phyloP scores from a whole-genome alignment of 768 basidiomycete genomes.

The Xerocomus brunneocitrinus region DNA sequence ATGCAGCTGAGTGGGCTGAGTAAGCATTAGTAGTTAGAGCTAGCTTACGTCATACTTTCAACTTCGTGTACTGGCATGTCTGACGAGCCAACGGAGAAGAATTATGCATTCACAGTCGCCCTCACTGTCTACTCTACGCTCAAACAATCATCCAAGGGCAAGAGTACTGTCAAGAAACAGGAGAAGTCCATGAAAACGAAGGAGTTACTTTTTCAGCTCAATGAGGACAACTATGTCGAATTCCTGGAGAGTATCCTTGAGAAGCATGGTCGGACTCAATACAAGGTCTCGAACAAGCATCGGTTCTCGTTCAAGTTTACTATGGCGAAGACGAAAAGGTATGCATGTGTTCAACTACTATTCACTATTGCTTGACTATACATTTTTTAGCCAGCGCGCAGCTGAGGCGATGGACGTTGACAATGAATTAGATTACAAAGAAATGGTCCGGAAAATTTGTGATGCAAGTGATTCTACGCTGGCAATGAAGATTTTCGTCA shows the following conservation, averaged over 20 bases:
- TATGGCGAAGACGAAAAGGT: background rate
- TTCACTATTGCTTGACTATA: too few relatives aligned
- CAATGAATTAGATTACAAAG: background rate
- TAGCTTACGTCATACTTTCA: too few relatives aligned
- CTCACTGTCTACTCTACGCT: background rate
- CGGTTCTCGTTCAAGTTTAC: background rate
- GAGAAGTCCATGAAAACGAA: background rate
- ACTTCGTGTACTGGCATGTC: background rate
- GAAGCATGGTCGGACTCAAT: constrained; percentile 1
- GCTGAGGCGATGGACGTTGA: background rate
- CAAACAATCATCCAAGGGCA: background rate
- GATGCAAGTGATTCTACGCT: background rate
- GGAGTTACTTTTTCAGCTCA: background rate
- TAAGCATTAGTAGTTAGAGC: background rate
- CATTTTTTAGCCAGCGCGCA: background rate
- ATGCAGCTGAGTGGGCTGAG: background rate
- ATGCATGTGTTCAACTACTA: background rate
- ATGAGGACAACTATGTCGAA: constrained; percentile 22
- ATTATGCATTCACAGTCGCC: constrained; percentile 8
- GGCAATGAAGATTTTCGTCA: background rate
- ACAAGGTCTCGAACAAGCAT: background rate
- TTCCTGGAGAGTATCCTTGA: constrained; percentile 5
- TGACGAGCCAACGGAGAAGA: constrained; percentile 19
- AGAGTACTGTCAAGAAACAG: background rate
- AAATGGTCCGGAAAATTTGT: background rate